Conservation (phyloP, 495 filamentous ascomycete species). For the Mycothermus thermophilus region DNA sequence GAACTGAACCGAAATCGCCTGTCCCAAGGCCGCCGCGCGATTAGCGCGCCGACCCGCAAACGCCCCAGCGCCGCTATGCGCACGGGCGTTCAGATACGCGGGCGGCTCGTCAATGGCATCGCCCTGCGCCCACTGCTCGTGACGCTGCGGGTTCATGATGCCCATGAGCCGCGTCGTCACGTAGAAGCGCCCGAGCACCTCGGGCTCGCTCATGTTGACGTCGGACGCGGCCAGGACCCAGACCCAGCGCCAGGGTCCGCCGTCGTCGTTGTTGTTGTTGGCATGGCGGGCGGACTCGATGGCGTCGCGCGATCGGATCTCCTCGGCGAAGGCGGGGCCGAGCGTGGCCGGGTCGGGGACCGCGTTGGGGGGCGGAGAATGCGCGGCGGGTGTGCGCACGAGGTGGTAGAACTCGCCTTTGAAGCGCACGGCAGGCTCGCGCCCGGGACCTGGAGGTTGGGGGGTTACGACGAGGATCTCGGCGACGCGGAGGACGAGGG, state of each 20-base stretch:
- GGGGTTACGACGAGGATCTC: slow-evolving; percentile 12
- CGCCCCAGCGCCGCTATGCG: slow-evolving; percentile 13
- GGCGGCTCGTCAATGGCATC: slow-evolving; percentile 21
- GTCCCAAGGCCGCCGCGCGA: slow-evolving; percentile 11
- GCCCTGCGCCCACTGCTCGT: slow-evolving; percentile 11
- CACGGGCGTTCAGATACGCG: slow-evolving; percentile 27
- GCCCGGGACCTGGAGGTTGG: neutral
- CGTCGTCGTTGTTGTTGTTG: too few relatives aligned
- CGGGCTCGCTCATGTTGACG: slow-evolving; percentile 11
- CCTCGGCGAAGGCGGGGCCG: slow-evolving; percentile 22
- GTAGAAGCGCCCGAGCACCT: slow-evolving; percentile 32
- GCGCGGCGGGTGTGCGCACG: slow-evolving; percentile 3
- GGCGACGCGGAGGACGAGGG: slow-evolving; percentile 24
- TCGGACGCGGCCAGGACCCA: slow-evolving; percentile 18
- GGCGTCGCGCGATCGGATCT: slow-evolving; percentile 20
- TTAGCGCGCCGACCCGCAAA: slow-evolving; percentile 2
- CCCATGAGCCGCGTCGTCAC: slow-evolving; percentile 24
- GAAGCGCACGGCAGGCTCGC: slow-evolving; percentile 6
- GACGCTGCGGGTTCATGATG: slow-evolving; percentile 17
- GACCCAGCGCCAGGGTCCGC: too few relatives aligned
- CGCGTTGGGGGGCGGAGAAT: slow-evolving; percentile 5
- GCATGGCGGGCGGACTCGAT: slow-evolving; percentile 15
- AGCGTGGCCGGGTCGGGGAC: slow-evolving; percentile 9
- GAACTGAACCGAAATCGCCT: slow-evolving; percentile 10
- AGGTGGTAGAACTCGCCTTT: slow-evolving; percentile 17